Conservation (phyloP, 306 rosid species). For the Acacia melanoxylon region DNA sequence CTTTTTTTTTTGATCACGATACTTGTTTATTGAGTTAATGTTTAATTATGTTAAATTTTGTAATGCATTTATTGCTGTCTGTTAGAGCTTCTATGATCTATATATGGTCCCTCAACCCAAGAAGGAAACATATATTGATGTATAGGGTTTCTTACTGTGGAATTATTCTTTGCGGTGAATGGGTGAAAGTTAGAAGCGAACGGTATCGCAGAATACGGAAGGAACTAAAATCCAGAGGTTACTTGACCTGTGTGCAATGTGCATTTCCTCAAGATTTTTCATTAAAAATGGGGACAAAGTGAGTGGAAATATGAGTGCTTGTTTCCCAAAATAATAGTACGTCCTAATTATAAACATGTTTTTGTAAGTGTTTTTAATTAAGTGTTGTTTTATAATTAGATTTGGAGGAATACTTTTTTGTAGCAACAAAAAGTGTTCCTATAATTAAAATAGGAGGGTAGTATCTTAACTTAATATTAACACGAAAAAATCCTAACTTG, state of each 20-base stretch:
- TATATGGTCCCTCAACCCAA: not conserved
- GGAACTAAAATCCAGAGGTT: not conserved
- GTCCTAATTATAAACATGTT: too few species aligned
- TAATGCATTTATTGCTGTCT: not conserved
- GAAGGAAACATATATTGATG: not conserved
- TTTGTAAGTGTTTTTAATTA: too few species aligned
- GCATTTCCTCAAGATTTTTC: not conserved
- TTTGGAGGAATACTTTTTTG: too few species aligned
- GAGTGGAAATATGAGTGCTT: not conserved
- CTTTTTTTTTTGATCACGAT: too few species aligned
- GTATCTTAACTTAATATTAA: too few species aligned
- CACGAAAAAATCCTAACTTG: not conserved
- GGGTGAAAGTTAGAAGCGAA: not conserved
- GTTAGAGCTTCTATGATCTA: not conserved
- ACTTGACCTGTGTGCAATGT: not conserved
- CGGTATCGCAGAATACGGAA: not conserved
- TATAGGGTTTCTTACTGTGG: not conserved
- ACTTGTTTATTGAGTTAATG: constrained; percentile 12
- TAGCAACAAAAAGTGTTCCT: too few species aligned
- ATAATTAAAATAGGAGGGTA: too few species aligned
- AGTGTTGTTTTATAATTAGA: too few species aligned
- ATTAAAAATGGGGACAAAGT: not conserved
- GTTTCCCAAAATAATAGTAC: not conserved
- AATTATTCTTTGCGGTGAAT: not conserved
- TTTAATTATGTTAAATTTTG: not conserved